Evolutionary conservation across 805 yeast genomes (phyloP).

Genomic region (Allodekkera sacchari): DNA sequence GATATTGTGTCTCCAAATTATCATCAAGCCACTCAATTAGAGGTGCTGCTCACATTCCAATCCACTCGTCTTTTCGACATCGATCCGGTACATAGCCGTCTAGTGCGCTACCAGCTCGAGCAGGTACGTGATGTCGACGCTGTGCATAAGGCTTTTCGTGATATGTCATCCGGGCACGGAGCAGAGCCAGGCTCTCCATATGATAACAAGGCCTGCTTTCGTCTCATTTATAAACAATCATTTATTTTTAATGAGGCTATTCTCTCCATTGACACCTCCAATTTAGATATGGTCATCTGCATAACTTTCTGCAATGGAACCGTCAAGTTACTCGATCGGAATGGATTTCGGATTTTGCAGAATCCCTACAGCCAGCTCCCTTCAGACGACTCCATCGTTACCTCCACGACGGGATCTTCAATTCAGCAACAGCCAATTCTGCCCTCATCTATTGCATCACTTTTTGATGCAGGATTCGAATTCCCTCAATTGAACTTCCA

Average conservation of each 20-base stretch:
- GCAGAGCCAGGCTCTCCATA: slow-evolving; percentile 2
- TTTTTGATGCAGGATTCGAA: slow-evolving; percentile 48
- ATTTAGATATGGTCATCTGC: slow-evolving; percentile 32
- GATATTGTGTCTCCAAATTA: slow-evolving; percentile 39
- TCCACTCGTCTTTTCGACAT: slow-evolving; percentile 10
- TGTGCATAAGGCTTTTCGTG: slow-evolving; percentile 18
- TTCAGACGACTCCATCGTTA: slow-evolving; percentile 1
- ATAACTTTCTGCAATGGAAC: slow-evolving; percentile 35
- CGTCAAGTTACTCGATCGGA: slow-evolving; percentile 37
- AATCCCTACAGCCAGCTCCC: slow-evolving; percentile 9
- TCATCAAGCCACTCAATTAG: slow-evolving; percentile 33
- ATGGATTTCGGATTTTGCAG: slow-evolving; percentile 16
- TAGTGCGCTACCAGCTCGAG: slow-evolving; percentile 20
- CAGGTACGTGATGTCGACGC: slow-evolving; percentile 7
- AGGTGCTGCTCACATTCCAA: slow-evolving; percentile 37
- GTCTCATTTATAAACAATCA: slow-evolving; percentile 14
- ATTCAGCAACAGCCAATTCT: too few relatives aligned
- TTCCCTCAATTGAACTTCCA: slow-evolving; percentile 29
- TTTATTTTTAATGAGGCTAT: slow-evolving; percentile 20
- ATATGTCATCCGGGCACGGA: slow-evolving; percentile 14
- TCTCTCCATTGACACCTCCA: slow-evolving; percentile 23
- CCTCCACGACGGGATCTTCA: slow-evolving; percentile 2
- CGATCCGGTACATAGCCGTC: slow-evolving; percentile 13
- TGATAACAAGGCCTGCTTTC: slow-evolving; percentile 1
- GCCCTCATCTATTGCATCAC: slow-evolving; percentile 29